Conservation (phyloP, 148 eudicot genomes). For the Cornus florida region DNA sequence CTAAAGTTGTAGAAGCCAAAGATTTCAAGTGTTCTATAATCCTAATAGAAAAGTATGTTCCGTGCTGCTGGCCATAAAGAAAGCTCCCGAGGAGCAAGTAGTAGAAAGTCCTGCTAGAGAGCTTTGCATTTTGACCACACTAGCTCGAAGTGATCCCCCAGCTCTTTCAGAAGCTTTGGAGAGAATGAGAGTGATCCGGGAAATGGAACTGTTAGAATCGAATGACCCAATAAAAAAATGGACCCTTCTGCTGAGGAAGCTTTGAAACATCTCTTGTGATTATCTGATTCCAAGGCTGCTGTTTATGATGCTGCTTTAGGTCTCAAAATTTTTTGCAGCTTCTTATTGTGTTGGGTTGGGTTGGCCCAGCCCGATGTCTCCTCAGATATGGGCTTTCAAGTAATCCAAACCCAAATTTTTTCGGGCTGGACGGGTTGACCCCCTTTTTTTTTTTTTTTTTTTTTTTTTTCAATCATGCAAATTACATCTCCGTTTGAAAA, state of each 20-base stretch:
- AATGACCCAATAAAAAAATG: constrained; percentile 42
- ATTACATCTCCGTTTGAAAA: too few relatives aligned
- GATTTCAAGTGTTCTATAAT: constrained; percentile 24
- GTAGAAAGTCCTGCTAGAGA: constrained; percentile 84
- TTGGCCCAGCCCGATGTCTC: too few relatives aligned
- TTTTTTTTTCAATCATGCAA: too few relatives aligned
- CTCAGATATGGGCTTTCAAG: too few relatives aligned
- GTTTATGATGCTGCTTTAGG: constrained; percentile 97
- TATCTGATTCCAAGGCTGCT: constrained; percentile 85
- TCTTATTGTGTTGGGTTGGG: too few relatives aligned
- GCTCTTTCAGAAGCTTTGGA: constrained; percentile 86
- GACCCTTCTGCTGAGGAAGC: constrained; percentile 97
- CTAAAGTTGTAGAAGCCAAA: constrained; percentile 30
- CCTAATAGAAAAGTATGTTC: constrained; percentile 53
- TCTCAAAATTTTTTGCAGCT: too few relatives aligned
- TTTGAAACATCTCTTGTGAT: constrained; percentile 87
- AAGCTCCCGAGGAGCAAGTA: constrained; percentile 80
- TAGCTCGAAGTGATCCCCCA: constrained; percentile 93
- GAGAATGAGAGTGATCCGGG: constrained; percentile 77
- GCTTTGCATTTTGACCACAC: constrained; percentile 95
- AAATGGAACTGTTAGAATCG: constrained; percentile 69
- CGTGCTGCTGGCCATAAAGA: constrained; percentile 66
- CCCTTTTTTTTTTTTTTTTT: too few relatives aligned
- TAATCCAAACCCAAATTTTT: too few relatives aligned
- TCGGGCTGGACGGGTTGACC: too few relatives aligned